Percentiles rank a stretch among this genome's conserved stretches.
phyloP scores from a whole-genome alignment of 768 basidiomycete genomes.

The Tulasnella sp. region DNA sequence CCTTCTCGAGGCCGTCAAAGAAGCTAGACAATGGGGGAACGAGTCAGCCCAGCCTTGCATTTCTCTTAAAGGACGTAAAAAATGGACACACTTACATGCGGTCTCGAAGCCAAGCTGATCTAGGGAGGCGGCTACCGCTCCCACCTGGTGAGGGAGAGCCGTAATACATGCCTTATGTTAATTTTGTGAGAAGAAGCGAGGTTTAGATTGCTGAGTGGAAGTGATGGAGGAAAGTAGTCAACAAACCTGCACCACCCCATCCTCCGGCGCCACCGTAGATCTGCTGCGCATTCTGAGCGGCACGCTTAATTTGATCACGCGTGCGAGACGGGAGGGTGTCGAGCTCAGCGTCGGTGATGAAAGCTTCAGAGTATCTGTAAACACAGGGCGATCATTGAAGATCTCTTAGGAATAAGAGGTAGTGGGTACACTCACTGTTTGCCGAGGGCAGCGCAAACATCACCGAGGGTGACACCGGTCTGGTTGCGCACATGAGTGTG shows the following conservation, averaged over 20 bases:
- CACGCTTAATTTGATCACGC: slow-evolving; percentile 63
- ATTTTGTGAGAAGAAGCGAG: neutral
- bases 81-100: slow-evolving; percentile 27
- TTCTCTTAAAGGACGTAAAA: too few relatives aligned
- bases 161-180: neutral
- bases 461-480: slow-evolving; percentile 61
- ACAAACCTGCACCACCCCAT: slow-evolving; percentile 45
- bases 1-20: slow-evolving; percentile 53
- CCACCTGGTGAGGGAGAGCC: slow-evolving; percentile 12
- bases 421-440: slow-evolving; percentile 50
- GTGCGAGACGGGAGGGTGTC: slow-evolving; percentile 45
- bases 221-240: neutral
- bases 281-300: slow-evolving; percentile 37
- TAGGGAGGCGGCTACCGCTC: neutral
- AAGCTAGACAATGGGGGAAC: slow-evolving; percentile 26
- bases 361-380: slow-evolving; percentile 55
- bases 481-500: slow-evolving; percentile 65
- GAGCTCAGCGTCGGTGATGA: slow-evolving; percentile 58
- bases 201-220: neutral
- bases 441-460: slow-evolving; percentile 62
- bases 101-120: slow-evolving; percentile 67
- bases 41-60: too few relatives aligned
- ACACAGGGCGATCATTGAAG: neutral
- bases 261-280: slow-evolving; percentile 19
- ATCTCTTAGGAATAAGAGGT: slow-evolving; percentile 13